These are phyloP conservation scores for Noccaea caerulescens DNA, from an alignment of 345 rosid species.

Conservation along the genomic window DNA sequence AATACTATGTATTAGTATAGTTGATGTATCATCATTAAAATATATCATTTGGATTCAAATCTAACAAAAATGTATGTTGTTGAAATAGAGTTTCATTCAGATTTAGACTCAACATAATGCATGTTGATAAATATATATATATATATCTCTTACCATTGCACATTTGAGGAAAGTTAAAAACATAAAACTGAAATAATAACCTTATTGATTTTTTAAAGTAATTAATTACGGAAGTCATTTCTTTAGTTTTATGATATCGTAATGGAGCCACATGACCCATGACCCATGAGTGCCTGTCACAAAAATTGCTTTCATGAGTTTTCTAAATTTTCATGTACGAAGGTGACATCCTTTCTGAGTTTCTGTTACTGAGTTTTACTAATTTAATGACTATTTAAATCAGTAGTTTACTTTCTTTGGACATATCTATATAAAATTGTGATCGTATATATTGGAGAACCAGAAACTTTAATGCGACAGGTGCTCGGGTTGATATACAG, in stretches of 20 bases:
- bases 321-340: background rate
- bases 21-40: too few relatives aligned
- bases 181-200: background rate
- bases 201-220: background rate
- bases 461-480: constrained; percentile 28
- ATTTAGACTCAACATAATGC: background rate
- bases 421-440: too few relatives aligned
- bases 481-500: constrained; percentile 18
- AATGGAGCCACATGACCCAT: background rate
- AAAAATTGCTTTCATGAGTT: constrained; percentile 15
- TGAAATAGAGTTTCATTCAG: background rate
- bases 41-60: too few relatives aligned
- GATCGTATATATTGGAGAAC: background rate
- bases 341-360: background rate
- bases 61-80: background rate
- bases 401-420: background rate
- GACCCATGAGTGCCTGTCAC: background rate
- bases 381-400: background rate
- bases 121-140: too few relatives aligned
- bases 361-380: constrained; percentile 8
- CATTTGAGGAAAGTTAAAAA: background rate
- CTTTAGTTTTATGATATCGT: background rate
- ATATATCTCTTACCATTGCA: too few relatives aligned
- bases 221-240: background rate
- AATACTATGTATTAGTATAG: too few relatives aligned